phyloP scores from a whole-genome alignment of 345 rosid genomes.

The Moricandia arvensis region DNA sequence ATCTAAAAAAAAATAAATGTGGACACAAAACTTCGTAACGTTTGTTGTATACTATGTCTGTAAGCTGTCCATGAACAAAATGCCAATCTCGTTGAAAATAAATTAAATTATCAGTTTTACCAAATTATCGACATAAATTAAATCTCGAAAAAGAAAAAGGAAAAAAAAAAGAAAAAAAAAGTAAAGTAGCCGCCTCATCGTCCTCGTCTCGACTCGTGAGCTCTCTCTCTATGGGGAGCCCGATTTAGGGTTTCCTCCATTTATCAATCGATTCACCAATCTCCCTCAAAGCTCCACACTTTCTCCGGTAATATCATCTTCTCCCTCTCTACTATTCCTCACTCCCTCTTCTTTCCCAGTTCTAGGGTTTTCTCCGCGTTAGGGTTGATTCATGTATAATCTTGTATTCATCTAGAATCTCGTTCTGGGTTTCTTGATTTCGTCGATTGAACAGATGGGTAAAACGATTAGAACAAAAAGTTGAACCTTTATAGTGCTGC shows the following conservation, averaged over 20 bases:
- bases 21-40: conserved; percentile 14
- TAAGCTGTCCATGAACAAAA: not conserved
- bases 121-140: conserved; percentile 4
- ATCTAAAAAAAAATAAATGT: not conserved
- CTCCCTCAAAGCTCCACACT: not conserved
- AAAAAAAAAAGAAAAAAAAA: not conserved
- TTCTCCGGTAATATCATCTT: conserved; percentile 9
- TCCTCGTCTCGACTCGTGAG: conserved; percentile 11
- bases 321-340: not conserved
- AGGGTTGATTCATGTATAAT: not conserved
- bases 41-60: not conserved
- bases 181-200: conserved; percentile 33
- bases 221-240: conserved; percentile 17
- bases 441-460: not conserved
- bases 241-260: conserved; percentile 27
- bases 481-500: not conserved
- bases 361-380: conserved; percentile 7
- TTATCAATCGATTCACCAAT: not conserved
- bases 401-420: not conserved
- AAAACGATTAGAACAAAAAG: not conserved
- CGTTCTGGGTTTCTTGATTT: not conserved
- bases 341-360: not conserved
- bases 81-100: not conserved
- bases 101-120: not conserved
- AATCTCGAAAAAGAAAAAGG: not conserved